Percentiles rank a stretch among this genome's conserved stretches.
phyloP scores from a whole-genome alignment of 1,284 basidiomycete genomes.

The Neolentinus lepideus region DNA sequence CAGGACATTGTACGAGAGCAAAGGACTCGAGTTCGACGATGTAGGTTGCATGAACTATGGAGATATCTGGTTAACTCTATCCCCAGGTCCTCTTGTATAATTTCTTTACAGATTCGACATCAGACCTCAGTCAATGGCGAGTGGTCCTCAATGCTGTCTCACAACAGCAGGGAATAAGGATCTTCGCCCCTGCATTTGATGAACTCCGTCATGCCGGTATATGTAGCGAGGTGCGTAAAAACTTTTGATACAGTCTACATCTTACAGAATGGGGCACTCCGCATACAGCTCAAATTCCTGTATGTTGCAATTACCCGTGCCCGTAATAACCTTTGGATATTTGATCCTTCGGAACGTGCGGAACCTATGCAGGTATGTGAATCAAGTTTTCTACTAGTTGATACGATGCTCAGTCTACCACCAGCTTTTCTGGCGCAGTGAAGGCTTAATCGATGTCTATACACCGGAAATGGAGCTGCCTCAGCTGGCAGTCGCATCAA shows the following conservation, averaged over 20 bases:
- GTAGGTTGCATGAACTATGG: conserved; percentile 24
- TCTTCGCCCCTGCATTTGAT: conserved; percentile 42
- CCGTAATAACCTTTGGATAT: conserved; percentile 51
- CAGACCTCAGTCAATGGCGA: conserved; percentile 48
- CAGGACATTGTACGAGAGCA: conserved; percentile 69
- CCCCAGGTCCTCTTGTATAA: conserved; percentile 61
- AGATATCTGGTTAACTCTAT: background rate
- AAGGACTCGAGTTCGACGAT: conserved; percentile 70
- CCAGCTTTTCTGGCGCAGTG: conserved; percentile 34
- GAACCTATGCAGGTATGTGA: conserved; percentile 42
- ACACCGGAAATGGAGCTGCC: conserved; percentile 37
- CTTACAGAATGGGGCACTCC: background rate
- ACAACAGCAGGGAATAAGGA: conserved; percentile 9
- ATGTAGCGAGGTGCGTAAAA: conserved; percentile 42
- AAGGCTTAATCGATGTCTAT: conserved; percentile 27
- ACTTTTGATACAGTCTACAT: background rate
- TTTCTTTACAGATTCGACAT: conserved; percentile 60
- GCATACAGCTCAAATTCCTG: conserved; percentile 43
- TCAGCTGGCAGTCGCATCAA: conserved; percentile 39
- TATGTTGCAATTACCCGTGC: conserved; percentile 61
- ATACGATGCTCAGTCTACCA: background rate
- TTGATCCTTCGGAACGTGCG: conserved; percentile 40
- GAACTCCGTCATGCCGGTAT: conserved; percentile 46
- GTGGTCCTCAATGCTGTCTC: conserved; percentile 43
- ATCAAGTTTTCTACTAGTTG: conserved; percentile 3